Conservation (phyloP, 1,284 basidiomycete species). For the Neolentinus lepideus region DNA sequence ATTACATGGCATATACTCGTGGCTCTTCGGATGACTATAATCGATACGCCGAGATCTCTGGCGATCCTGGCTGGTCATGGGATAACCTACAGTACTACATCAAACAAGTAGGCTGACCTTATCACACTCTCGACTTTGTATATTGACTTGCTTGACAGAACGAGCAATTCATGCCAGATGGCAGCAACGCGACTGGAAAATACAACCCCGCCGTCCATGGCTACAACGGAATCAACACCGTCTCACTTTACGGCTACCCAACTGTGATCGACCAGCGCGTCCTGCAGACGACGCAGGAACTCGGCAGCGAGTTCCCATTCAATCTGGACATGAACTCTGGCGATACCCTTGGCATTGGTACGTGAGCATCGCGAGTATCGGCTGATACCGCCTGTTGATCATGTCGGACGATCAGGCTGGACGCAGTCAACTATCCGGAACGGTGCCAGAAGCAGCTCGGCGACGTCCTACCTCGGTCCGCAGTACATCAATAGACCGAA, state of each 20-base stretch:
- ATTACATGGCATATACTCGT: conserved; percentile 32
- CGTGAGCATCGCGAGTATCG: conserved; percentile 1
- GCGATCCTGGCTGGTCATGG: conserved; percentile 36
- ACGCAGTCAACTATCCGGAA: conserved; percentile 14
- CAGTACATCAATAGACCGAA: conserved; percentile 13
- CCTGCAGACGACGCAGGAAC: conserved; percentile 14
- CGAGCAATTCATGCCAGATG: conserved; percentile 21
- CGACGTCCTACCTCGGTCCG: conserved; percentile 16
- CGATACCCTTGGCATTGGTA: conserved; percentile 23
- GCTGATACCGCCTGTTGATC: not conserved
- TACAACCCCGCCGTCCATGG: conserved; percentile 23
- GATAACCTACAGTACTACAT: conserved; percentile 26
- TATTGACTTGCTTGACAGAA: conserved; percentile 20
- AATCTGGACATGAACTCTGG: conserved; percentile 28
- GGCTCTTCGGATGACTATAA: conserved; percentile 34
- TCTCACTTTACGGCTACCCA: conserved; percentile 22
- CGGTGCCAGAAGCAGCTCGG: conserved; percentile 16
- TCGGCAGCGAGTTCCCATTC: conserved; percentile 20
- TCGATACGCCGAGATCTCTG: conserved; percentile 26
- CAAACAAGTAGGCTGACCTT: conserved; percentile 8
- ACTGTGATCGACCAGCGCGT: conserved; percentile 17
- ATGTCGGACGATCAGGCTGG: conserved; percentile 11
- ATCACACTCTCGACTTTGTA: no score
- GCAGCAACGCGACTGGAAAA: conserved; percentile 22
- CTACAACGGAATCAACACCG: conserved; percentile 20